Base-by-base conservation (phyloP, 805 yeast genomes). In the Saccharomycopsis malanga region DNA sequence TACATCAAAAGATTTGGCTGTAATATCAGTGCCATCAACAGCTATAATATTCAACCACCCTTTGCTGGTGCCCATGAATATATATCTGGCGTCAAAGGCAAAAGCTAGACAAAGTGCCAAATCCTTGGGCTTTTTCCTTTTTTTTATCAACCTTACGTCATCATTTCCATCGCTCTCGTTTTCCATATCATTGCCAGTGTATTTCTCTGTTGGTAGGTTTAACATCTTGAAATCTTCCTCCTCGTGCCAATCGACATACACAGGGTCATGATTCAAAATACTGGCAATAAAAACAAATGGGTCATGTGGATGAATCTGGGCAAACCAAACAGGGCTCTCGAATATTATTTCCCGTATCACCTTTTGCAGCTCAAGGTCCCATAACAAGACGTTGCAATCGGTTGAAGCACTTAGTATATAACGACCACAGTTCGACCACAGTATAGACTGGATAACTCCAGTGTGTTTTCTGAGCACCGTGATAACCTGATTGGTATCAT, bases 361-460 rank as follows among this genome's bases (percentile, higher is more conserved):
- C 41, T 59, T 51, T 40, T 67, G 59, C 56, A 66, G 5, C 52
- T 57, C 22, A 52, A 89, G 62, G 64, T 87, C 96, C 96, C 96
- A 89, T 25, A 88, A 58, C 42, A 82, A 77, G 36, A 83, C 75
- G 43, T 71, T 72, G 93, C 95, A 88, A 61, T 91, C 97, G 56
- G 87, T 77, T 0, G 89, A 77, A 12, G 87, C 69, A 2, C 85
- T 71, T 2, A 89, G 65, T 1, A 89, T 56, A 56, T 74, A 86
- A 21, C 84, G 61, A 0, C 94, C 93, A 61, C 82, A 77, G 0
- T 56, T 53, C 0, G 91, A 81, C 97, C 96, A 89, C 50, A 74
- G 67, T 15, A 83, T 48, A 1, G 89, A 79, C 23, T 87, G 86
- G 23, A 91, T 72, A 1, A 89, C 75, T 38, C 87, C 67, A 1